Conservation (phyloP, 192 early-diverging fungal genomes). For the Borealophlyctis nickersoniae region DNA sequence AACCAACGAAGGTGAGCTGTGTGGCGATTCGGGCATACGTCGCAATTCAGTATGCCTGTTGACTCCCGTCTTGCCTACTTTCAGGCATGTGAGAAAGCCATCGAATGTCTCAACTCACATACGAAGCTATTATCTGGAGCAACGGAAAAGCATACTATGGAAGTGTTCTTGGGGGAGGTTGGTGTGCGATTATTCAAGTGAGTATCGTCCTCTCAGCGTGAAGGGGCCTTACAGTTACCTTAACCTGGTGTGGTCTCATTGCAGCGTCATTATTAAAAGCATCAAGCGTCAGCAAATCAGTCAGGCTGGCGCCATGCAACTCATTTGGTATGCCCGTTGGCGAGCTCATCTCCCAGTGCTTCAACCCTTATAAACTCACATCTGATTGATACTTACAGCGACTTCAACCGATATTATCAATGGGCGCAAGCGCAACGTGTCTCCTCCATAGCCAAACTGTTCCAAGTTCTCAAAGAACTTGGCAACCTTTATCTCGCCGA, state of each 20-base stretch:
- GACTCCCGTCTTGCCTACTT: no score
- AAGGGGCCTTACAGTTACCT: background rate
- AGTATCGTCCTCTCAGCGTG: conserved; percentile 17
- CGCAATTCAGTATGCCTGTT: no score
- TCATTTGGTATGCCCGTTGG: conserved; percentile 63
- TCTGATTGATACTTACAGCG: conserved; percentile 39
- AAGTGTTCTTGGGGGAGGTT: conserved; percentile 89
- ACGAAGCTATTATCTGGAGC: conserved; percentile 69
- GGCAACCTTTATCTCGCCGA: conserved; percentile 80
- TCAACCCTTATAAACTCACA: conserved; percentile 5
- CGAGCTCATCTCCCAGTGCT: conserved; percentile 8
- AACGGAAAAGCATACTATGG: conserved; percentile 80
- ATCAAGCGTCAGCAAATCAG: conserved; percentile 77
- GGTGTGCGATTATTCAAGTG: conserved; percentile 85
- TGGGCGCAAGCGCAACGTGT: conserved; percentile 66
- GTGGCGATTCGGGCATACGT: background rate
- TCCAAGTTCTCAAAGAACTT: conserved; percentile 74
- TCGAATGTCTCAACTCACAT: conserved; percentile 76
- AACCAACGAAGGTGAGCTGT: conserved; percentile 64
- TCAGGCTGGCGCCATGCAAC: conserved; percentile 82
- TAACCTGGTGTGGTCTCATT: background rate
- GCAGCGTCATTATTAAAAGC: conserved; percentile 78
- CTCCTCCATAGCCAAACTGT: conserved; percentile 63
- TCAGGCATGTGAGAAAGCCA: conserved; percentile 72
- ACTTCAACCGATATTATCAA: conserved; percentile 77